Conservation (phyloP, 192 early-diverging fungal species). For the Linnemannia schmuckeri region DNA sequence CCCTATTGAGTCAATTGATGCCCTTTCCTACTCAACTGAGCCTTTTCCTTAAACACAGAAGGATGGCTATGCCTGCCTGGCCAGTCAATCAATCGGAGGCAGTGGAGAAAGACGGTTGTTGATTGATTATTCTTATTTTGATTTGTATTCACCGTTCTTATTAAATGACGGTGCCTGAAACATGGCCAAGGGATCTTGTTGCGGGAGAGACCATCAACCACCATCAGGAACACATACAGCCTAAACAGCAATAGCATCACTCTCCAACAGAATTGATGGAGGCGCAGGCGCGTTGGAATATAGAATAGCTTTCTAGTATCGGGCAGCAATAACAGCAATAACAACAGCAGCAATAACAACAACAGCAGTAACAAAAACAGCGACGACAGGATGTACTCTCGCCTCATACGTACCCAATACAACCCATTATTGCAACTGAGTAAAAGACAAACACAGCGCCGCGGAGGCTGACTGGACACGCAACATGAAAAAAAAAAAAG, state of each 20-base stretch:
- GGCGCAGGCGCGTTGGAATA: neutral
- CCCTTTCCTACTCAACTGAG: neutral
- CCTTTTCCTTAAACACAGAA: neutral
- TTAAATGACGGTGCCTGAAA: slow-evolving; percentile 4
- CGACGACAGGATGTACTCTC: neutral
- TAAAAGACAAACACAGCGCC: neutral
- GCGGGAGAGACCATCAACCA: neutral
- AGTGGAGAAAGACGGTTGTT: no score
- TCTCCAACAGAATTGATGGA: neutral
- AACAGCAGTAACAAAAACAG: neutral
- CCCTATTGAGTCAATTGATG: no score
- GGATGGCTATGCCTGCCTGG: neutral
- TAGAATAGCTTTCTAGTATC: neutral
- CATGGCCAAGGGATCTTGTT: neutral
- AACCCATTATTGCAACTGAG: neutral
- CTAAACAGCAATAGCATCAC: neutral
- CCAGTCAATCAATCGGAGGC: neutral
- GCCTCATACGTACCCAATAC: neutral
- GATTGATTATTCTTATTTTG: neutral
- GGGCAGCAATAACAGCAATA: neutral
- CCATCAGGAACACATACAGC: neutral
- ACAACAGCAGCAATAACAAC: neutral
- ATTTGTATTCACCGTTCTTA: neutral
- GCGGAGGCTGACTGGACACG: neutral
- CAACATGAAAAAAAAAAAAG: neutral